Percentiles rank a stretch among this genome's conserved stretches.
Conservation (phyloP, 805 yeast genomes). For the Barnettozyma populi region DNA sequence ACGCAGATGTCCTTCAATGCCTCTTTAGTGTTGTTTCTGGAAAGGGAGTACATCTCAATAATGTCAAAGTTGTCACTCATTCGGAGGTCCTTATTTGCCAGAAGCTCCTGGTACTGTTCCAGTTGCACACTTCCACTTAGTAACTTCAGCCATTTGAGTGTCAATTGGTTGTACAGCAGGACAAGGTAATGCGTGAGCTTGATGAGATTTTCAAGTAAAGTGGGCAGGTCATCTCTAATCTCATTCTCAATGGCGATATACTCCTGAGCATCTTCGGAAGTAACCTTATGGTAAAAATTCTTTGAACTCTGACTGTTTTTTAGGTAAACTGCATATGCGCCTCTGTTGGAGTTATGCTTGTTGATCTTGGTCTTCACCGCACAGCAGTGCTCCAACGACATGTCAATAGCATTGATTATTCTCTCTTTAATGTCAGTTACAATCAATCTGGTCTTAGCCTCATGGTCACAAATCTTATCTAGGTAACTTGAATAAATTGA, state of each 20-base stretch:
- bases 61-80: conserved; percentile 33
- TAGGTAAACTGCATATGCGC: conserved; percentile 26
- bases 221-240: conserved; percentile 29
- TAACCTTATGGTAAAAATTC: conserved; percentile 4
- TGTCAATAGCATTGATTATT: conserved; percentile 26
- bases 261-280: conserved; percentile 15
- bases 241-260: conserved; percentile 22
- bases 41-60: conserved; percentile 27
- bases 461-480: conserved; percentile 24
- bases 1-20: conserved; percentile 26
- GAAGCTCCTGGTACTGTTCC: conserved; percentile 21
- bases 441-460: conserved; percentile 24
- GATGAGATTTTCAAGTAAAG: conserved; percentile 15
- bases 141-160: conserved; percentile 27
- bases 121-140: conserved; percentile 27
- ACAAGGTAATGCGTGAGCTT: conserved; percentile 17
- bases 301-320: conserved; percentile 8
- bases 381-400: conserved; percentile 22
- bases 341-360: conserved; percentile 28
- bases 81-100: conserved; percentile 13
- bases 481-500: conserved; percentile 27
- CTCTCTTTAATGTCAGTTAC: conserved; percentile 23
- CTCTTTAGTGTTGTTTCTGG: conserved; percentile 27
- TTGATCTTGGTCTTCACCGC: conserved; percentile 23
- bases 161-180: conserved; percentile 20